Evolutionary conservation across 2,329 filamentous ascomycete species (phyloP), one percentile per base, ranked within the genome.

Genomic region (Alternaria burnsii): DNA sequence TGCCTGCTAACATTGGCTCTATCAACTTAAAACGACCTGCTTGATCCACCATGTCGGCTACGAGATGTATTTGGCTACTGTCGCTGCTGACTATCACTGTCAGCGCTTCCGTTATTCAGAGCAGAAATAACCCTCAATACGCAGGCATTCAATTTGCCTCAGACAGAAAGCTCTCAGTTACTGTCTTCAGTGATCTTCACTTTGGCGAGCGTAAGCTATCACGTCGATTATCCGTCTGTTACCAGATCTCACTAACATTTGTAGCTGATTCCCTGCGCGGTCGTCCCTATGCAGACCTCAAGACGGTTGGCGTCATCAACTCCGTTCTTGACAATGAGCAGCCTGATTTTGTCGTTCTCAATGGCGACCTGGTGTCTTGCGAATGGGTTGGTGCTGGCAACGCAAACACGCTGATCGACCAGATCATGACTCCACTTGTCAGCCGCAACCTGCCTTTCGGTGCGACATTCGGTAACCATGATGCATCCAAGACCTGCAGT

Each of bases 381-480:
- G 89, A 92, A 59, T 70, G 67, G 47, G 58, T 73, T 4, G 62
- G 55, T 10, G 58, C 66, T 10, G 55, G 65, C 3, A 61, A 69
- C 24, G 55, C 52, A n/a, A 72, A 69, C 6, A 24, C 43, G 1
- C 38, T 71, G 34, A 63, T 76, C 30, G 69, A 75, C 41, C 68
- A 70, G 38, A 55, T 76, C 20, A 56, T 75, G 16, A 41, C 62
- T 9, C 75, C 75, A 7, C 88, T 92, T 0, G 79, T 89, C 0
- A 65, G 84, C 4, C 82, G 84, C 16, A 80, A 81, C 8, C 71
- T 90, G 0, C 81, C 82, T 0, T 92, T 88, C 86, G 89, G 88
- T 2, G 88, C 87, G 0, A 88, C 88, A 0, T 92, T 92, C 63
- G 90, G 90, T 0, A 92, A 92, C 58, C 90, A 92, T 67, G 90